Base-by-base conservation (phyloP, 345 rosid genomes). In the rapeseed (Brassica napus) region DNA sequence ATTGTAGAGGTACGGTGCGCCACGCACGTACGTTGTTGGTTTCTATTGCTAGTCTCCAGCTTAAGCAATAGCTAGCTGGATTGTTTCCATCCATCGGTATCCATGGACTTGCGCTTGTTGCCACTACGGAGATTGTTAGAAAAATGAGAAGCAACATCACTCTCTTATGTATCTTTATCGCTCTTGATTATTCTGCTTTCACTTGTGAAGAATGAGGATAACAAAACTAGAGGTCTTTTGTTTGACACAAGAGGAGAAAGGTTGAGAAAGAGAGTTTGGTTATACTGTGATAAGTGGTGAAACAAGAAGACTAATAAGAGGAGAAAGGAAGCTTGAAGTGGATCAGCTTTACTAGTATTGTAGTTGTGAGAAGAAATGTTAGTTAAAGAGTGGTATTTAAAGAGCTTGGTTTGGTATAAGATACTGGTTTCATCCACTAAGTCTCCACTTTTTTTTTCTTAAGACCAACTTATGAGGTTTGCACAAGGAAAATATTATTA, bases 1-100 rank as follows among this genome's bases (percentile, higher is more conserved):
- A 93, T 55, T 83, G 90, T 1, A 81, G 8, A 1, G 98, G 97
- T 8, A 91, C 98, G 0, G 88, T 91, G 57, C 90, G 87, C 95
- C 97, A 93, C 6, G 83, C 81, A 5, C 86, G 87, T 52, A 88
- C 80, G 68, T 93, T 93, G 86, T 93, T 90, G 16, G 97, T 86
- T 86, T 93, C 95, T 82, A 86, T 87, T 0, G 84, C 97, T 73
- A 93, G 16, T 81, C 98, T 76, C 98, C 97, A 93, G 86, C 98
- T 93, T 75, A 90, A 82, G 83, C 93, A 91, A 77, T 83, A 87
- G 71, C 81, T 81, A 2, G 66, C 7, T 47, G 58, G 70, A 68
- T 15, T 23, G 62, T 69, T 75, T 8, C 76, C 71, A 1, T 80
- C 87, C n/a, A 64, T 21, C n/a, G 65, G 68, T 2, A 57, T 10